Evolutionary conservation across 805 yeast species (phyloP), one percentile per base, ranked within the genome.

Genomic region (Starmerella geochares): DNA sequence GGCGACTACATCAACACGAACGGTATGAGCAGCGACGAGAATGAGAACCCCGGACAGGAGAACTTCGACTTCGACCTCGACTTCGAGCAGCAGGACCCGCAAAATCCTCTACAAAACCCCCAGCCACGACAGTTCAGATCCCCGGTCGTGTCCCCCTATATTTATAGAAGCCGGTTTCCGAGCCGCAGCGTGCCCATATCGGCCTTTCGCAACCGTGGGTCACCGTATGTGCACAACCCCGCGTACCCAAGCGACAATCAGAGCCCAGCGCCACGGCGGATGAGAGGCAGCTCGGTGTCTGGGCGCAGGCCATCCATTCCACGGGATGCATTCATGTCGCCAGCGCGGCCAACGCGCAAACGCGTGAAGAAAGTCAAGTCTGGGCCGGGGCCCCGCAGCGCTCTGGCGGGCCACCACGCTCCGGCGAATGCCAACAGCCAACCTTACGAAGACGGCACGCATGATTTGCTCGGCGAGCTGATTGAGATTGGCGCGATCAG

Each of bases 1-100:
- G 95, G 87, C 64, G 96, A 90, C 60, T 72, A 87, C 52, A 72
- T 90, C 60, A 86, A 90, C 63, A 82, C 90, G 68, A 82, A 90
- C 63, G 96, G 85, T 62, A 70, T 87, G 47, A 50, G 53, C 49
- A 82, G 78, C 38, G 77, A 76, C 49, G 82, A 78, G 25, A 76
- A 76, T 52, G 81, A 78, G 47, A 24, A 16, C 13, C 14, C 24
- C 44, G 33, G n/a, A 4, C 4, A 16, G 11, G 44, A 40, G 8
- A 10, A 4, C 16, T 74, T 68, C 3, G 67, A 65, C 21, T 56
- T 45, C 38, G 60, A 60, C 38, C 51, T 48, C 36, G 54, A 49
- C 29, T 42, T 47, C n/a, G 59, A 47, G 21, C 40, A 14, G 20
- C 16, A 23, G 9, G 16, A 31, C 16, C n/a, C 6, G 6, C 38